Conservation (phyloP, 2,329 filamentous ascomycete genomes). For the Cladophialophora immunda region DNA sequence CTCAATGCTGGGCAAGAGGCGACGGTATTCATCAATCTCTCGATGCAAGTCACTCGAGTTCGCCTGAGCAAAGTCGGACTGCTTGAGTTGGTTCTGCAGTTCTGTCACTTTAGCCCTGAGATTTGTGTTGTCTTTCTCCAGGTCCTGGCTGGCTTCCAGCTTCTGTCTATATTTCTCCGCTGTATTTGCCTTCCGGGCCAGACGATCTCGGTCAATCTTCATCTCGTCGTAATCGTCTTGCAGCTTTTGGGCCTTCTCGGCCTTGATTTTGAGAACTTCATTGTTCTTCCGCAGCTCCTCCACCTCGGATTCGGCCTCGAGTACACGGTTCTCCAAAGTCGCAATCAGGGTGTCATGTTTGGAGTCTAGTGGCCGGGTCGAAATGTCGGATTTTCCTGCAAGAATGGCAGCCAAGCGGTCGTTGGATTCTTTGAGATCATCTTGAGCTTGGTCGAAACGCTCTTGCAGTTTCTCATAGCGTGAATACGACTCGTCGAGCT, state of each 20-base stretch:
- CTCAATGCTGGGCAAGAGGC: constrained; percentile 57
- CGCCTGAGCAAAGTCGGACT: constrained; percentile 50
- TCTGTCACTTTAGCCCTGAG: constrained; percentile 58
- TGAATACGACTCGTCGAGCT: constrained; percentile 64
- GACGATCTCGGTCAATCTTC: constrained; percentile 56
- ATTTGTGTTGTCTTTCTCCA: constrained; percentile 58
- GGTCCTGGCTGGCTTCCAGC: constrained; percentile 57
- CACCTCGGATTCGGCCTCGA: constrained; percentile 58
- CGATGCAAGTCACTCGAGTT: constrained; percentile 40
- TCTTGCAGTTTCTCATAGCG: constrained; percentile 65
- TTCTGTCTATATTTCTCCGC: constrained; percentile 61
- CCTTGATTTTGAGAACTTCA: constrained; percentile 55
- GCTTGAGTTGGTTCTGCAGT: constrained; percentile 56
- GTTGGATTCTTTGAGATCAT: constrained; percentile 55
- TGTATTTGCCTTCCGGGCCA: constrained; percentile 58
- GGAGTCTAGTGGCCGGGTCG: constrained; percentile 57
- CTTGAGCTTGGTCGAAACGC: constrained; percentile 57
- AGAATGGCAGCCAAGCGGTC: constrained; percentile 63
- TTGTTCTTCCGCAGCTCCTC: constrained; percentile 55
- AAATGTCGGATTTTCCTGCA: constrained; percentile 54
- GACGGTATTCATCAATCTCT: constrained; percentile 49
- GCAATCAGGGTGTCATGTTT: constrained; percentile 77
- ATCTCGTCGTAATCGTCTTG: constrained; percentile 61
- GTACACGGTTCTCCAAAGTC: constrained; percentile 71
- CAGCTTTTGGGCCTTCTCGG: constrained; percentile 53